Percentiles rank a stretch among this genome's conserved stretches.
These are phyloP conservation scores for Carex arenaria DNA, from an alignment of 202 grass and related monocot genomes.

Conservation along the genomic window DNA sequence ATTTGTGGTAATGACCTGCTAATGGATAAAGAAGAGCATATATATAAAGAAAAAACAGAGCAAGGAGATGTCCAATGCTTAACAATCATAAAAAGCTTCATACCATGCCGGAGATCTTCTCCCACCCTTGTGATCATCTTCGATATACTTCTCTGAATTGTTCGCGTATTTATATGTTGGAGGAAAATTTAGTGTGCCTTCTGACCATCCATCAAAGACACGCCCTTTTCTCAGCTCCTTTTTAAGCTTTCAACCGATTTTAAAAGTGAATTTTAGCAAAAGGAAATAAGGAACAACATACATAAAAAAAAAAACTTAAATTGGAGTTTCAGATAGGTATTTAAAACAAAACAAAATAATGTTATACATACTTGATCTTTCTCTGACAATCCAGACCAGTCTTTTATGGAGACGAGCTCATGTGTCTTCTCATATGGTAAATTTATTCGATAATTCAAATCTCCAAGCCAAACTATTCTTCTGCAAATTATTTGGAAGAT, in stretches of 20 bases:
- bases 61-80: background rate
- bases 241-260: slow-evolving; percentile 46
- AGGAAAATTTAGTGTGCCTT: slow-evolving; percentile 71
- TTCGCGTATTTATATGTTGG: slow-evolving; percentile 90
- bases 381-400: slow-evolving; percentile 50
- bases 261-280: slow-evolving; percentile 6
- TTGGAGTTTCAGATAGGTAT: background rate
- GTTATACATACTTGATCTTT: slow-evolving; percentile 58
- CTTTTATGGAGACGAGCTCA: slow-evolving; percentile 34
- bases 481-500: slow-evolving; percentile 24
- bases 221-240: slow-evolving; percentile 60
- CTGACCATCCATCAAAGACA: slow-evolving; percentile 75
- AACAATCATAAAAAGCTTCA: background rate
- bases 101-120: slow-evolving; percentile 85
- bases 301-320: background rate
- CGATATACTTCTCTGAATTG: slow-evolving; percentile 52
- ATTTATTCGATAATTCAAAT: slow-evolving; percentile 89
- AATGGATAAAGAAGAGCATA: background rate
- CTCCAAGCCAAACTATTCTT: slow-evolving; percentile 93
- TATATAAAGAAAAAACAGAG: too few relatives aligned
- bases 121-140: slow-evolving; percentile 59
- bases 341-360: background rate
- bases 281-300: background rate
- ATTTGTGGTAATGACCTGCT: background rate
- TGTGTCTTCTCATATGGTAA: slow-evolving; percentile 56